Evolutionary conservation across 495 filamentous ascomycete species (phyloP).

Genomic region (Penicillium flavigenum): DNA sequence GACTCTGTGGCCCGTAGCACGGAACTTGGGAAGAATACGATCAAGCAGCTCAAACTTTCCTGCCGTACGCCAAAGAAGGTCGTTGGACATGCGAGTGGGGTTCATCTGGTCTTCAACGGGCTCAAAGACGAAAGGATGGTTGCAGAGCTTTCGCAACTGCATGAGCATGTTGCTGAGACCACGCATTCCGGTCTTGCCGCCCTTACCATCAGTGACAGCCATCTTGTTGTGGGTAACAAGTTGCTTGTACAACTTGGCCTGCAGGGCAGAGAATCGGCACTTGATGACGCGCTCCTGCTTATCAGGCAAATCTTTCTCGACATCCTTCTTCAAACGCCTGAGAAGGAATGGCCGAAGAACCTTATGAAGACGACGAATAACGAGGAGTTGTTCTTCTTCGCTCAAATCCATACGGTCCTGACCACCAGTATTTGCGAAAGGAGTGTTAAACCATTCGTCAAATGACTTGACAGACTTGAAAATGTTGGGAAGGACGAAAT

Average conservation of each 20-base stretch:
- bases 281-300: conserved; percentile 99
- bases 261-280: conserved; percentile 94
- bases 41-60: conserved; percentile 98
- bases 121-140: conserved; percentile 98
- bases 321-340: conserved; percentile 97
- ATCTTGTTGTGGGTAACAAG: conserved; percentile 94
- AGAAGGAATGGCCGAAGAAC: conserved; percentile 96
- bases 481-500: conserved; percentile 96
- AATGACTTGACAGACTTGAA: conserved; percentile 99
- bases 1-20: conserved; percentile 82
- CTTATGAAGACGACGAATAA: conserved; percentile 98
- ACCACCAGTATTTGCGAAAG: conserved; percentile 95
- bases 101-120: conserved; percentile 99
- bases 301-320: conserved; percentile 96
- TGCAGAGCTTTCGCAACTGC: conserved; percentile 98
- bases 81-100: conserved; percentile 79
- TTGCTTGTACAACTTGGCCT: conserved; percentile 91
- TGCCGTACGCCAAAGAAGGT: conserved; percentile 90
- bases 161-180: conserved; percentile 99
- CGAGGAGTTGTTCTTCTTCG: conserved; percentile 98
- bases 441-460: conserved; percentile 99
- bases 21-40: conserved; percentile 89
- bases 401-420: conserved; percentile 98
- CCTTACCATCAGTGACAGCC: conserved; percentile 90
- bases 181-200: conserved; percentile 90